These are phyloP conservation scores for Aspergillus pseudoterreus DNA, from an alignment of 2,329 filamentous ascomycete species.

Conservation along the genomic window DNA sequence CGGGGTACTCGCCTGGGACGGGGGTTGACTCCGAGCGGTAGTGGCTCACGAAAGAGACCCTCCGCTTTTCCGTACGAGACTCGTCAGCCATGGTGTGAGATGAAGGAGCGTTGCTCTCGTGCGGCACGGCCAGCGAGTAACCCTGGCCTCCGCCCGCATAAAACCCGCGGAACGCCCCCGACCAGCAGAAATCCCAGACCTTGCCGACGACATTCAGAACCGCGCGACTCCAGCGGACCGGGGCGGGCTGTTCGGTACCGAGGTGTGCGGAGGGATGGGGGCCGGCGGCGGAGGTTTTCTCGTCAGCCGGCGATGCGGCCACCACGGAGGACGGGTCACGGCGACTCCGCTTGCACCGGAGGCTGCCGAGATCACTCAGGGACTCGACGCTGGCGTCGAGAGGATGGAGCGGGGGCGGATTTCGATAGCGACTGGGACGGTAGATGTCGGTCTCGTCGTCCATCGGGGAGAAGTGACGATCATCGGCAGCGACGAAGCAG, in stretches of 20 bases:
- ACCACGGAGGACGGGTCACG: constrained; percentile 24
- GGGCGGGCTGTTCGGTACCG: constrained; percentile 10
- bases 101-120: constrained; percentile 1
- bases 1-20: constrained; percentile 54
- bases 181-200: constrained; percentile 79
- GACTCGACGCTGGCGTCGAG: constrained; percentile 27
- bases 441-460: constrained; percentile 27
- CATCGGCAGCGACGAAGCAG: constrained; percentile 30
- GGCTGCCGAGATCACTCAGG: constrained; percentile 15
- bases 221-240: constrained; percentile 37
- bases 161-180: constrained; percentile 72
- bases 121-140: constrained; percentile 54
- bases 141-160: constrained; percentile 76
- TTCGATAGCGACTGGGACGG: constrained; percentile 40
- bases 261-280: constrained; percentile 10
- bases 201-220: constrained; percentile 54
- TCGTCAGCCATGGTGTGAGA: not conserved
- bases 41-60: not conserved
- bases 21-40: constrained; percentile 34
- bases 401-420: constrained; percentile 22
- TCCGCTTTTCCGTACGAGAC: constrained; percentile 15
- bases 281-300: constrained; percentile 1
- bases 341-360: constrained; percentile 31
- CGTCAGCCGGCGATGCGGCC: constrained; percentile 18
- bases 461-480: constrained; percentile 4